Conservation (phyloP, 2,329 filamentous ascomycete genomes). For the Onygenales sp. region DNA sequence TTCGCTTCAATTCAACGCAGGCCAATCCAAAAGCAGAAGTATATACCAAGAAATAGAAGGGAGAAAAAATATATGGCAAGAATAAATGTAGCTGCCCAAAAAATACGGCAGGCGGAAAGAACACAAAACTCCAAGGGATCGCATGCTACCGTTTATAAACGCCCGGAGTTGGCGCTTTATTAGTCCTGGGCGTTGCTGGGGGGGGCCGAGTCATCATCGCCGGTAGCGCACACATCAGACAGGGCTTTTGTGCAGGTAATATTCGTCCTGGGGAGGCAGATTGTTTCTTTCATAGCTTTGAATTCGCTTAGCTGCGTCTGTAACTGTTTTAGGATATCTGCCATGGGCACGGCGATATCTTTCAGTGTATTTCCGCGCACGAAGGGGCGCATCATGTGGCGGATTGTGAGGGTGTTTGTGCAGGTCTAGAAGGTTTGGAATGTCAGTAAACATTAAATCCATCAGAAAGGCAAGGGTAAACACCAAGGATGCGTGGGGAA, state of each 20-base stretch:
- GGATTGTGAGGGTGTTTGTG: conserved; percentile 66
- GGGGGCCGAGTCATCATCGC: too few species aligned
- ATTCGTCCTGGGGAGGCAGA: not conserved
- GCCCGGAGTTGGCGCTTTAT: not conserved
- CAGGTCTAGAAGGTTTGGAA: conserved; percentile 53
- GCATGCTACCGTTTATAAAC: not conserved
- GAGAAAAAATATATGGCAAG: not conserved
- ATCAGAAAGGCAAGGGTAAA: conserved; percentile 9
- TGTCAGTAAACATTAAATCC: not conserved
- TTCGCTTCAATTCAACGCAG: too few species aligned
- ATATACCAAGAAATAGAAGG: not conserved
- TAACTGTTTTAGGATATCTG: conserved; percentile 45
- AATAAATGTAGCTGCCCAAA: not conserved
- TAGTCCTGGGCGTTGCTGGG: not conserved
- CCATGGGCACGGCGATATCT: conserved; percentile 69
- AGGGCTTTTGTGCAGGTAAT: not conserved
- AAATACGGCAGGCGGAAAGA: too few species aligned
- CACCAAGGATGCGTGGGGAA: not conserved
- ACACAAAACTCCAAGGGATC: too few species aligned
- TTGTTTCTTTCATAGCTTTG: conserved; percentile 29
- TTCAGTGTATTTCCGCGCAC: conserved; percentile 53
- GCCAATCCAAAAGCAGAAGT: too few species aligned
- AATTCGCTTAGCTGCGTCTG: conserved; percentile 34
- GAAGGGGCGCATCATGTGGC: conserved; percentile 67
- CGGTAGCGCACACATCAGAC: too few species aligned